Evolutionary conservation across 2,329 filamentous ascomycete species (phyloP).

Genomic region (Colletotrichum ledebouriae): DNA sequence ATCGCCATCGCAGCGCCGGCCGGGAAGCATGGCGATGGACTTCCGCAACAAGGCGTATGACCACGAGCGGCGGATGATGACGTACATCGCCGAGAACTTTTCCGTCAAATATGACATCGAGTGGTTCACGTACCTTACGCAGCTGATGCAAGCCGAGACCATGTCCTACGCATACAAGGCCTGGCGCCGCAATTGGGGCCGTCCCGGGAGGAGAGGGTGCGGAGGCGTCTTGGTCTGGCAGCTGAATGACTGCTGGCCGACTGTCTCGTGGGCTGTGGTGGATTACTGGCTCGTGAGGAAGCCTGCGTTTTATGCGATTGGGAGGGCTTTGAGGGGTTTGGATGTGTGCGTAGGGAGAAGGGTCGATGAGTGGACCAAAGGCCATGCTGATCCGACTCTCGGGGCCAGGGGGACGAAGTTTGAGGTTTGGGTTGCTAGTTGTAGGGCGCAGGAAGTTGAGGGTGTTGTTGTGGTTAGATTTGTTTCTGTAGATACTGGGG

Average conservation of each 20-base stretch:
- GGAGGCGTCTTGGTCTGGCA: constrained; percentile 78
- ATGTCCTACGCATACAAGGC: constrained; percentile 64
- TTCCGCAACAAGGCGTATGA: constrained; percentile 88
- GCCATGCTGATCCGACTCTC: constrained; percentile 57
- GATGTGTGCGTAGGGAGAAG: constrained; percentile 67
- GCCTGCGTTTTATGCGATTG: constrained; percentile 53
- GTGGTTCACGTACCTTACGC: constrained; percentile 81
- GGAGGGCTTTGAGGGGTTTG: constrained; percentile 69
- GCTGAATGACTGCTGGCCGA: constrained; percentile 79
- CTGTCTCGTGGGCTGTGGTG: constrained; percentile 74
- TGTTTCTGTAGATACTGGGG: constrained; percentile 57
- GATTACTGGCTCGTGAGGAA: constrained; percentile 42
- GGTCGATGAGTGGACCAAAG: constrained; percentile 60
- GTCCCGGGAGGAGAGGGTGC: constrained; percentile 68
- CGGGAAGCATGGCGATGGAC: constrained; percentile 80
- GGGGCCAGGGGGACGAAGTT: constrained; percentile 54
- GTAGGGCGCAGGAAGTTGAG: constrained; percentile 44
- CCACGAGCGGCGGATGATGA: constrained; percentile 79
- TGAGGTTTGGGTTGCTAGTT: constrained; percentile 61
- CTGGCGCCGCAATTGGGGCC: constrained; percentile 74
- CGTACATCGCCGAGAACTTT: constrained; percentile 84
- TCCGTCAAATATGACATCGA: constrained; percentile 66
- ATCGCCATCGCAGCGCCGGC: constrained; percentile 63
- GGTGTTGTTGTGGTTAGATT: constrained; percentile 53
- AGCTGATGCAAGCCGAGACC: constrained; percentile 67